A percentile compares a stretch with the other conserved stretches of the same genome.
These are phyloP conservation scores for Vigna angularis DNA, from an alignment of 306 rosid genomes.

Conservation along the genomic window DNA sequence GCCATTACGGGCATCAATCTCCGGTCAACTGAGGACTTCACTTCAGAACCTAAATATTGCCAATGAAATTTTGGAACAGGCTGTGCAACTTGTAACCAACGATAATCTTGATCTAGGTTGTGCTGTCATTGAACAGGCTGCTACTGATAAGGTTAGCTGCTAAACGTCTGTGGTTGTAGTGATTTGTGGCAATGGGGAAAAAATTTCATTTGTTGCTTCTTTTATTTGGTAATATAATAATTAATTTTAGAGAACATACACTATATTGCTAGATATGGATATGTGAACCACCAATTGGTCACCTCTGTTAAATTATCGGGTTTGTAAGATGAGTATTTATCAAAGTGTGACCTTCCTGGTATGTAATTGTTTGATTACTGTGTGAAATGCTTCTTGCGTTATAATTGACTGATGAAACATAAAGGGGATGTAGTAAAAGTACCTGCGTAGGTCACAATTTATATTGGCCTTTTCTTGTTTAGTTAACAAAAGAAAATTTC, in stretches of 20 bases:
- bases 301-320: not conserved
- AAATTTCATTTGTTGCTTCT: constrained; percentile 28
- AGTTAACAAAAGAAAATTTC: not conserved
- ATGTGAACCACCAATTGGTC: not conserved
- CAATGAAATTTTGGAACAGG: constrained; percentile 81
- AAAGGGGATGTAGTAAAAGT: not conserved
- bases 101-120: constrained; percentile 99
- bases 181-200: not conserved
- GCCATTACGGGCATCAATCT: constrained; percentile 85
- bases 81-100: constrained; percentile 94
- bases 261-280: not conserved
- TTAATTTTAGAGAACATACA: not conserved
- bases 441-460: not conserved
- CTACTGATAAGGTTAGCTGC: constrained; percentile 86
- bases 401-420: not conserved
- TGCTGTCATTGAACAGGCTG: constrained; percentile 96
- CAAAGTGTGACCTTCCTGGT: not conserved
- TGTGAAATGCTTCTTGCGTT: constrained; percentile 21
- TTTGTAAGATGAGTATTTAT: not conserved
- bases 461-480: constrained; percentile 13
- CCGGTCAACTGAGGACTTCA: constrained; percentile 78
- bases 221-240: not conserved
- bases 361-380: constrained; percentile 17
- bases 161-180: constrained; percentile 32
- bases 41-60: constrained; percentile 76